Evolutionary conservation across 73 alveolate genomes (phyloP), one percentile per base, ranked within the genome.

Genomic region (Durusdinium trenchii): DNA sequence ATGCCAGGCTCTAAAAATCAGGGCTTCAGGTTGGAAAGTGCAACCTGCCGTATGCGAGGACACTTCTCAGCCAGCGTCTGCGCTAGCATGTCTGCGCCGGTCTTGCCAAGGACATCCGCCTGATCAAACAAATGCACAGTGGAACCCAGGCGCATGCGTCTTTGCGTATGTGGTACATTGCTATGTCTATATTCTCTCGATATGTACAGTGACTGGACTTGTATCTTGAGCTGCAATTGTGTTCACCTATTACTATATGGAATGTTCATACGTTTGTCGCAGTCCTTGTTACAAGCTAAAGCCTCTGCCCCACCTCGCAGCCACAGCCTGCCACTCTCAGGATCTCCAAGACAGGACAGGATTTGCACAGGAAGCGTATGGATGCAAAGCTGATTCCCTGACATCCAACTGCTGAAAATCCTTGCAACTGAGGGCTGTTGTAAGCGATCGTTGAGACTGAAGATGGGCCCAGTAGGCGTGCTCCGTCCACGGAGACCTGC

Each of bases 311-410:
- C 1, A 64, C 85, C 43, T 87, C 95, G n/a, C 50, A 61, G 62
- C 79, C 85, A 50, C 95, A 90, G 43, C 96, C 96, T 14, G 87
- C 46, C 28, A 90, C 86, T 16, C 96, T 32, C 71, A 90, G 28
- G 40, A 75, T 90, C 51, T 62, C 71, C 48, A 90, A 51, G 47
- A n/a, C 46, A 1, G 86, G 96, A 12, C 96, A 90, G 46, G 96
- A 90, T 40, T 90, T 90, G 96, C 96, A 90, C 35, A 90, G 69
- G 96, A 90, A 90, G 86, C 86, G 73, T 45, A 90, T 67, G 38
- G 96, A 73, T 36, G 86, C 96, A 12, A 62, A 90, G 71, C 86
- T 50, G 28, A 90, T 90, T 9, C 86, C 86, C 52, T 45, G 71
- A 42, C 96, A 90, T 36, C 86, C 96, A 10, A 46, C 54, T 69